A percentile compares a stretch with the other conserved stretches of the same genome.
Evolutionary conservation across 768 basidiomycete species (phyloP).

Genomic region (Boletellus ananas): DNA sequence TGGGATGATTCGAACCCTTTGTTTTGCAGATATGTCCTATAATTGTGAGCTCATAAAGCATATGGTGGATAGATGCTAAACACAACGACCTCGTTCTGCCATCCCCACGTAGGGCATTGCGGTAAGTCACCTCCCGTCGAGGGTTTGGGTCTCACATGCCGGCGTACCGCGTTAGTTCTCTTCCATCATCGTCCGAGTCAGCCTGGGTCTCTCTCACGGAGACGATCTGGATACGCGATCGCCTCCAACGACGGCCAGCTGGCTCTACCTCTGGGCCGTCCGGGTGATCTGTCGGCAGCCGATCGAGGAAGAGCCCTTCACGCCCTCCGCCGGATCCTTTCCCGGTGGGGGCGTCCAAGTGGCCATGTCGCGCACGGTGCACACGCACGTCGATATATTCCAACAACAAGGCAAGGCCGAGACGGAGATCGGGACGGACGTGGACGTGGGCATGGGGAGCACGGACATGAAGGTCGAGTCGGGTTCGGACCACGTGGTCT

Average conservation of each 20-base stretch:
- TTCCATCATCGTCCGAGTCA: slow-evolving; percentile 25
- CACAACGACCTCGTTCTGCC: neutral
- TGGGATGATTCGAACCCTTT: neutral
- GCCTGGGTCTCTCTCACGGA: slow-evolving; percentile 15
- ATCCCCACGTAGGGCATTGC: slow-evolving; percentile 10
- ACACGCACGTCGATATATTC: neutral
- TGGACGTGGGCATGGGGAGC: neutral
- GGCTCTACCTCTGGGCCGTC: neutral
- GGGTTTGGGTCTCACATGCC: neutral
- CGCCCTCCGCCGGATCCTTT: neutral
- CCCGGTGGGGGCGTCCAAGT: neutral
- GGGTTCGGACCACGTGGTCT: too few species aligned
- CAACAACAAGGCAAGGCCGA: neutral
- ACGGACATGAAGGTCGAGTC: neutral
- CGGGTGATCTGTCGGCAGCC: neutral
- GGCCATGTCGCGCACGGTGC: slow-evolving; percentile 1
- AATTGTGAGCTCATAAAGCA: slow-evolving; percentile 7
- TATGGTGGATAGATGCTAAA: neutral
- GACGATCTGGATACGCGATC: neutral
- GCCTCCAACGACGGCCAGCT: neutral
- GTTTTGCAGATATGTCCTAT: slow-evolving; percentile 10
- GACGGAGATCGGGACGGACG: neutral
- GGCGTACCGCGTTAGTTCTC: slow-evolving; percentile 11
- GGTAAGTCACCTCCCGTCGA: slow-evolving; percentile 7
- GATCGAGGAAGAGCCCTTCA: too few species aligned